Conservation (phyloP, 345 rosid genomes). For the Citrus australasica region DNA sequence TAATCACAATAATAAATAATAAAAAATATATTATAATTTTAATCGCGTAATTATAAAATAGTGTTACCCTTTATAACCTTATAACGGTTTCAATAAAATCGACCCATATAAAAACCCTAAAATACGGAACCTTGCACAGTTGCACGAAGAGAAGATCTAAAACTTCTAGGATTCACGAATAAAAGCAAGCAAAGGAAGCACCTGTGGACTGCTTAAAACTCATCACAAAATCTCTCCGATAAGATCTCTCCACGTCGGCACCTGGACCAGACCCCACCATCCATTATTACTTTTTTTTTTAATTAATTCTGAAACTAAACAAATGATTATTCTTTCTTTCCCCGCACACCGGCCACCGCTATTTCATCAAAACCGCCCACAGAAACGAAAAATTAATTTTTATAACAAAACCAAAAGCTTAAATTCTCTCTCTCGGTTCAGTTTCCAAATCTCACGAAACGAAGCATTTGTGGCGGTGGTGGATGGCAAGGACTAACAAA, state of each 20-base stretch:
- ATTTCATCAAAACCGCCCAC: neutral
- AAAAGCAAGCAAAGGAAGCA: neutral
- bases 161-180: neutral
- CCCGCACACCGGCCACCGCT: neutral
- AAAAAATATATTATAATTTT: too few species aligned
- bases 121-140: too few species aligned
- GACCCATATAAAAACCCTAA: too few species aligned
- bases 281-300: neutral
- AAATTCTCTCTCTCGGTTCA: neutral
- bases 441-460: neutral
- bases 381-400: neutral
- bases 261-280: neutral
- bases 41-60: accelerated
- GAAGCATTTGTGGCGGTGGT: conserved; percentile 17
- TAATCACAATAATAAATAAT: too few species aligned
- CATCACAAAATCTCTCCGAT: neutral
- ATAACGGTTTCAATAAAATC: too few species aligned
- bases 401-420: neutral
- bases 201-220: neutral
- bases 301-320: neutral
- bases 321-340: neutral
- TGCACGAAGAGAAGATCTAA: too few species aligned
- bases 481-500: conserved; percentile 88
- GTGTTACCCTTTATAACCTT: accelerated
- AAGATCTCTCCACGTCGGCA: conserved; percentile 10